A percentile compares a stretch with the other conserved stretches of the same genome.
Evolutionary conservation across 768 basidiomycete species (phyloP).

Genomic region (Vararia minispora): DNA sequence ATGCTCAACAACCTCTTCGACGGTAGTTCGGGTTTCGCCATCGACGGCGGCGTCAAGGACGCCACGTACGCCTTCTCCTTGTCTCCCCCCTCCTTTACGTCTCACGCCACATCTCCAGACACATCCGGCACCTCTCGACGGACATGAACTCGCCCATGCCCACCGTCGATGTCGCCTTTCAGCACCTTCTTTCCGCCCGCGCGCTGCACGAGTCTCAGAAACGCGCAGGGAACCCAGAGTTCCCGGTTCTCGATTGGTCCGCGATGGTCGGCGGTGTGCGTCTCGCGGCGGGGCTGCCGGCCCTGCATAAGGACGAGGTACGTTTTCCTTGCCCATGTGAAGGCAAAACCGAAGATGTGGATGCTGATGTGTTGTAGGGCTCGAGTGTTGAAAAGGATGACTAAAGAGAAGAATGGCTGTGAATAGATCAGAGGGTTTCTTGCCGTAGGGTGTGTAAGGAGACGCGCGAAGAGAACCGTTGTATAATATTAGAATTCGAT

Average conservation of each 20-base stretch:
- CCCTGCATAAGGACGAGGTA: conserved; percentile 27
- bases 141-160: conserved; percentile 65
- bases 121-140: conserved; percentile 59
- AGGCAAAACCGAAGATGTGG: too few species aligned
- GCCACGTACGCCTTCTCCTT: conserved; percentile 34
- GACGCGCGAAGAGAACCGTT: too few species aligned
- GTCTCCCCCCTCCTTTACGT: background rate
- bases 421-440: too few species aligned
- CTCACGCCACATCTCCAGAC: conserved; percentile 24
- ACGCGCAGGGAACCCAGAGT: conserved; percentile 33
- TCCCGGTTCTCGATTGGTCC: conserved; percentile 72
- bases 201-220: conserved; percentile 47
- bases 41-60: conserved; percentile 86
- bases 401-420: too few species aligned
- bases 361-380: too few species aligned
- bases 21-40: conserved; percentile 60
- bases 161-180: conserved; percentile 57
- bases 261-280: conserved; percentile 68
- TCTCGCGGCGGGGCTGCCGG: conserved; percentile 57
- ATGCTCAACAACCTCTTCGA: conserved; percentile 71
- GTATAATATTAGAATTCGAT: too few species aligned
- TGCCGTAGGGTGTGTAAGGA: too few species aligned
- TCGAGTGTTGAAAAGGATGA: too few species aligned
- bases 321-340: too few species aligned
- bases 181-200: conserved; percentile 69